These are phyloP conservation scores for Hibiscus tridactylites DNA, from an alignment of 345 rosid genomes.

Conservation along the genomic window DNA sequence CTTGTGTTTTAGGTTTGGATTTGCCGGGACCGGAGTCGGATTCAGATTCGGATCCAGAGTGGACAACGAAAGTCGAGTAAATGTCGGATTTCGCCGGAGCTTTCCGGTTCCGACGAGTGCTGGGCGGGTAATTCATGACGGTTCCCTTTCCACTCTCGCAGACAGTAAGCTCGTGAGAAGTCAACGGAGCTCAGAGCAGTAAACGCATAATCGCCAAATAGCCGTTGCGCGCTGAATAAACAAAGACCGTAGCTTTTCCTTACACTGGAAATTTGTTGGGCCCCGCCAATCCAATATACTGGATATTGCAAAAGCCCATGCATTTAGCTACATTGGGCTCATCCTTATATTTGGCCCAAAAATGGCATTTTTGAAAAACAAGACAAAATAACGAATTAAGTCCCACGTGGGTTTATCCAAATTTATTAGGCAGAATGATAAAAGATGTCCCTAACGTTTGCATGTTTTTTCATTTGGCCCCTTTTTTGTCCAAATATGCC, in stretches of 20 bases:
- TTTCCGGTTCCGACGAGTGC: conserved; percentile 39
- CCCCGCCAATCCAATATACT: neutral
- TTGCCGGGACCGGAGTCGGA: conserved; percentile 22
- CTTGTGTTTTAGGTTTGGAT: conserved; percentile 15
- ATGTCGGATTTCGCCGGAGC: conserved; percentile 37
- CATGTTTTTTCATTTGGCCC: too few species aligned
- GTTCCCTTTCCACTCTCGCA: neutral
- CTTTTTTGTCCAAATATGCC: too few species aligned
- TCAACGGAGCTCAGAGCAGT: neutral
- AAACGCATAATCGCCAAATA: neutral
- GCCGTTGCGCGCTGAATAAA: neutral
- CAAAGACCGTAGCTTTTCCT: neutral
- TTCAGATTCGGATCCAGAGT: conserved; percentile 36
- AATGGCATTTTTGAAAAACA: too few species aligned
- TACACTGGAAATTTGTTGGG: neutral
- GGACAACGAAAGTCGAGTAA: conserved; percentile 49
- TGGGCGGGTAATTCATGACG: conserved; percentile 41
- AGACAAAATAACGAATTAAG: too few species aligned
- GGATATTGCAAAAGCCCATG: too few species aligned
- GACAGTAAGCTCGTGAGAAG: neutral
- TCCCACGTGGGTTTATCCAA: too few species aligned
- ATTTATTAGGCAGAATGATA: too few species aligned
- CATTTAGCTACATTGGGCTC: too few species aligned
- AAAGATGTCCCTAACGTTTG: too few species aligned
- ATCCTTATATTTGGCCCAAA: too few species aligned